phyloP scores from a whole-genome alignment of 768 basidiomycete genomes.

The Kwoniella europaea region DNA sequence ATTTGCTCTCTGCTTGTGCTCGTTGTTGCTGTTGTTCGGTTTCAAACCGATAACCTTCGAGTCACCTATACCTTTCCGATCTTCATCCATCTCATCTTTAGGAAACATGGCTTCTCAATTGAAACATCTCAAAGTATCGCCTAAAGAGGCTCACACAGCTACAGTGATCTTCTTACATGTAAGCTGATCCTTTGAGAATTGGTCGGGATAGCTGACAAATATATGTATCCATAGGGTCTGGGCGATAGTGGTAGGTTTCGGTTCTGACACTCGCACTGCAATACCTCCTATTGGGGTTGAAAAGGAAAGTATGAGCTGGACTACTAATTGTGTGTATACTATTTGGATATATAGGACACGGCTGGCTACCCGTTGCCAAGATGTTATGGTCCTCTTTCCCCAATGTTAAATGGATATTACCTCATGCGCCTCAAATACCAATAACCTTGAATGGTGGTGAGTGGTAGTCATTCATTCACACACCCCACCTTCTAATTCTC shows the following conservation, averaged over 20 bases:
- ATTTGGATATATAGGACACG: slow-evolving; percentile 62
- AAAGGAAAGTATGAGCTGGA: too few relatives aligned
- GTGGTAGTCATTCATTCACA: slow-evolving; percentile 52
- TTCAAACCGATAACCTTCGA: not conserved
- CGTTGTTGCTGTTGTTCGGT: not conserved
- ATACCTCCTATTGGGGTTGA: slow-evolving; percentile 55
- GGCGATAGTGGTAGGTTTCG: slow-evolving; percentile 43
- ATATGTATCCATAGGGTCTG: slow-evolving; percentile 27
- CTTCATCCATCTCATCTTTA: not conserved
- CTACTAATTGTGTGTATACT: too few relatives aligned
- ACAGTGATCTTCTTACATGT: slow-evolving; percentile 91
- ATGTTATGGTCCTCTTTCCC: slow-evolving; percentile 68
- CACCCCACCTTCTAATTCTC: not conserved
- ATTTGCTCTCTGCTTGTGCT: not conserved
- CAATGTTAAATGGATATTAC: slow-evolving; percentile 88
- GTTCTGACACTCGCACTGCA: not conserved
- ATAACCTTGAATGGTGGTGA: slow-evolving; percentile 78
- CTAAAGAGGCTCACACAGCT: slow-evolving; percentile 68
- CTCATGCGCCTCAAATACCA: slow-evolving; percentile 71
- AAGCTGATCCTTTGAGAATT: slow-evolving; percentile 46
- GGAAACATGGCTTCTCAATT: slow-evolving; percentile 33
- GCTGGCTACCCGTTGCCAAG: slow-evolving; percentile 77
- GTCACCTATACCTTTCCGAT: too few relatives aligned
- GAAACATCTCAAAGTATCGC: slow-evolving; percentile 51
- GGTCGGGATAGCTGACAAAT: not conserved